Evolutionary conservation across 495 filamentous ascomycete genomes (phyloP), one percentile per base, ranked within the genome.

Genomic region (Penicillium chermesinum): DNA sequence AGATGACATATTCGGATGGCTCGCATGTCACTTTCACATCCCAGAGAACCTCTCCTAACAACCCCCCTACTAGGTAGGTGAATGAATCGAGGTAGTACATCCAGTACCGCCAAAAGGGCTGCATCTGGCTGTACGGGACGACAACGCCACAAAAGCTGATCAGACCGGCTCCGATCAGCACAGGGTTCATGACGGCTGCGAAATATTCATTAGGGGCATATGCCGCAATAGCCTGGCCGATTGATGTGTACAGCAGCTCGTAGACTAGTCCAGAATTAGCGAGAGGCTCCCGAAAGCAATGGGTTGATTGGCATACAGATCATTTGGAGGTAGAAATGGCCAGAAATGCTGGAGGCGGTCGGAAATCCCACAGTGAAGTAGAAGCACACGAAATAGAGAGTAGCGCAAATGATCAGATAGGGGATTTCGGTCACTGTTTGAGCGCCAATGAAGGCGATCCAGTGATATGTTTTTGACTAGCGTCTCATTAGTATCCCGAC

Each of bases 31-130:
- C 86, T 19, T 65, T 47, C 16, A 65, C 61, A 22, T 66, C 65
- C 62, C 63, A 75, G 21, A 67, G 57, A 0, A 72, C 63, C 22
- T 72, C 66, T 15, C 63, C 70, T 9, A 77, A 52, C 2, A 77
- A 62, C 2, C 71, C 67, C 14, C 74, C 74, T 27, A 78, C 71
- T 5, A 79, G 68, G 55, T 78, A 79, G 45, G 66, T 79, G 59
- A 78, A 81, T 0, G 77, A 77, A 45, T 77, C 71, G 8, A 81
- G 66, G 53, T 76, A 79, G 61, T 79, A 81, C 6, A 80, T 56
- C 76, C 75, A 82, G 64, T 80, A 82, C 0, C 76, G 61, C 80
- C 80, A 83, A 62, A 82, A 82, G 3, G 61, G 61, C 25, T 70
- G 67, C 49, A 82, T 75, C 36, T 70, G 62, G 13, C 52, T 43